Percentiles rank a stretch among this genome's conserved stretches.
phyloP scores from a whole-genome alignment of 1,284 basidiomycete genomes.

The Boletellus deceptivus region DNA sequence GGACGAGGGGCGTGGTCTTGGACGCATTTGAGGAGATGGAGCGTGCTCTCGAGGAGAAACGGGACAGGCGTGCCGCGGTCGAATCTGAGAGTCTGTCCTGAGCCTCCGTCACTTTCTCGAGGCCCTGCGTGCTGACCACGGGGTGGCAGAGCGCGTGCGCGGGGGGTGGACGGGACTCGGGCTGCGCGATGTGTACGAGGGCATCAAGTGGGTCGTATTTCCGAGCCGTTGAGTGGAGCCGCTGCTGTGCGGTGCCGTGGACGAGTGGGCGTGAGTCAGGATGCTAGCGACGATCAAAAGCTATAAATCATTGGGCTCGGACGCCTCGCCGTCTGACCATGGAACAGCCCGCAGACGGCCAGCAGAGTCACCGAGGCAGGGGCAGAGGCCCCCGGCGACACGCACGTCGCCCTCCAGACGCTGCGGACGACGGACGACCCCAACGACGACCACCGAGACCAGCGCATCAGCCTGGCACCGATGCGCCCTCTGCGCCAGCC shows the following conservation, averaged over 20 bases:
- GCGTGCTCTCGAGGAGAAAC: conserved; percentile 47
- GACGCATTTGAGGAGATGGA: conserved; percentile 72
- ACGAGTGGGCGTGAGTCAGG: background rate
- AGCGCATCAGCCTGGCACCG: background rate
- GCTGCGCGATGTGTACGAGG: conserved; percentile 22
- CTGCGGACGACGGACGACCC: background rate
- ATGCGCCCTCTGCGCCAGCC: background rate
- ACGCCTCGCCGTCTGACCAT: background rate
- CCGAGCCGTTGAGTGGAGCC: conserved; percentile 14
- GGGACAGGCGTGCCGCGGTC: conserved; percentile 25
- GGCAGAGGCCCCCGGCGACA: conserved; percentile 6
- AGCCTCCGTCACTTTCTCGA: conserved; percentile 6
- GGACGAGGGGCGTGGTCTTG: conserved; percentile 37
- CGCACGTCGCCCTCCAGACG: too few relatives aligned
- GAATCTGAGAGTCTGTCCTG: conserved; percentile 39
- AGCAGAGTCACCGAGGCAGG: conserved; percentile 1
- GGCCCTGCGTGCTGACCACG: conserved; percentile 9
- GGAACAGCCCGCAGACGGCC: conserved; percentile 12
- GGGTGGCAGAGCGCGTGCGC: background rate
- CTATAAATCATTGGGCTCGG: background rate
- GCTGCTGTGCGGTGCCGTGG: background rate
- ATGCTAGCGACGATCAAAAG: too few relatives aligned
- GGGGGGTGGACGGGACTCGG: conserved; percentile 1
- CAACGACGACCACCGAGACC: conserved; percentile 5
- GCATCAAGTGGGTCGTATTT: conserved; percentile 25